A percentile compares a stretch with the other conserved stretches of the same genome.
Evolutionary conservation across 1,139 yeast genomes (phyloP).

Genomic region (Pichia sp.): DNA sequence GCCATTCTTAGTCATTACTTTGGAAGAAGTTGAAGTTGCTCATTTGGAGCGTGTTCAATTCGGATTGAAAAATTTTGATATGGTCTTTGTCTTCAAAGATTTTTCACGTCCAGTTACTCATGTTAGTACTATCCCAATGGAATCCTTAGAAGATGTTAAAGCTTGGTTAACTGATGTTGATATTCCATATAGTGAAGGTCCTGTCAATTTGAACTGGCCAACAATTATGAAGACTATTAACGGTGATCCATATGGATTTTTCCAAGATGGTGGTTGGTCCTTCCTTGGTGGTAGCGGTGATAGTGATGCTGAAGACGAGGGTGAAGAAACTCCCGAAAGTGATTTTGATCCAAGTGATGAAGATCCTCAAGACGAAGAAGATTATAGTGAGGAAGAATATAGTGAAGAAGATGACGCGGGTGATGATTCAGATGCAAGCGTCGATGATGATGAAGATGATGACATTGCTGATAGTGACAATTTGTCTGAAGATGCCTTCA

Average conservation of each 20-base stretch:
- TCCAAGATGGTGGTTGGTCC: slow-evolving; percentile 93
- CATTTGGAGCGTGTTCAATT: slow-evolving; percentile 96
- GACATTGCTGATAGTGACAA: slow-evolving; percentile 35
- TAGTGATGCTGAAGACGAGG: slow-evolving; percentile 42
- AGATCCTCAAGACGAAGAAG: slow-evolving; percentile 72
- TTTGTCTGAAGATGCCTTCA: slow-evolving; percentile 28
- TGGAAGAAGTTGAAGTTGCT: slow-evolving; percentile 89
- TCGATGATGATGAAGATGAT: slow-evolving; percentile 35
- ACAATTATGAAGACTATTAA: slow-evolving; percentile 91
- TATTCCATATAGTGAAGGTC: slow-evolving; percentile 90
- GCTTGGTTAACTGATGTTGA: slow-evolving; percentile 96
- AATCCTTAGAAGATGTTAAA: slow-evolving; percentile 82
- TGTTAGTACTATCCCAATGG: slow-evolving; percentile 92
- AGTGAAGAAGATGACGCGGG: slow-evolving; percentile 34
- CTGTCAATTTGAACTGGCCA: slow-evolving; percentile 92
- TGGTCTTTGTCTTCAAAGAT: slow-evolving; percentile 92
- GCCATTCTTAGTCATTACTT: slow-evolving; percentile 85
- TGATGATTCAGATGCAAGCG: slow-evolving; percentile 46
- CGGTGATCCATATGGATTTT: slow-evolving; percentile 91
- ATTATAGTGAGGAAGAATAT: slow-evolving; percentile 42
- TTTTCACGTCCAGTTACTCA: slow-evolving; percentile 82
- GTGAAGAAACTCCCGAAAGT: slow-evolving; percentile 38
- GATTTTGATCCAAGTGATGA: slow-evolving; percentile 56
- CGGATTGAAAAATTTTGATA: slow-evolving; percentile 91
- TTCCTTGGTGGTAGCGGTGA: slow-evolving; percentile 70